Base-by-base conservation (phyloP, 2,329 filamentous ascomycete species). In the Penicillium brevicompactum region DNA sequence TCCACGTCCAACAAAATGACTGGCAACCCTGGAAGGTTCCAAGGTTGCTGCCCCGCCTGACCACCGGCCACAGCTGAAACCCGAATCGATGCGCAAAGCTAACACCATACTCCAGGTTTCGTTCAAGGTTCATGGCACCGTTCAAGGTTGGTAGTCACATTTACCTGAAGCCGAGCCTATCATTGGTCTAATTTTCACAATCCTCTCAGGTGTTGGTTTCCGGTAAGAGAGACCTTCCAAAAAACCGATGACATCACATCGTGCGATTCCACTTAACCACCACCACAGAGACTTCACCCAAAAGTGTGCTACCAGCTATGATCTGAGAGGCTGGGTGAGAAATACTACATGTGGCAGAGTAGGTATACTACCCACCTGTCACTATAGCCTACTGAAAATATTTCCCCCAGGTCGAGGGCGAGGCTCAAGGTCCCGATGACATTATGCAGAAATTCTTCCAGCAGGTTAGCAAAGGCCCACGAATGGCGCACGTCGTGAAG, bases 341-440 rank as follows among this genome's bases (percentile, higher is more conserved):
- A 82, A 82, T 54, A 80, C 76, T 7, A 67, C 67, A 6, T 76
- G 77, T 52, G 77, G 76, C 59, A 74, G 74, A 64, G 78, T 80
- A 45, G 8, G 71, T 58, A 27, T 43, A 45, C 53, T 10, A 11
- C n/a, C 47, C 60, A n/a, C 21, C 27, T 6, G 27, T 24, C 22
- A 9, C 34, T 34, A 14, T 16, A 41, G 11, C 52, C 41, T 10
- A 55, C 43, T 43, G 3, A 48, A 30, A 41, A 38, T 10, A 14
- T 48, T 41, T 16, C 30, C 18, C 42, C 53, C 62, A 96, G 91
- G 92, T 97, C 45, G 86, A 91, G 68, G 93, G 93, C 24, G 92
- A 97, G 76, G 92, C 88, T 5, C 93, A 97, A 71, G 92, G 91
- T 30, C 80, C 83, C 2, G 80, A 86, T 1, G 81, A 85, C 0